These are phyloP conservation scores for Neobulgaria alba DNA, from an alignment of 2,329 filamentous ascomycete species.

Conservation along the genomic window DNA sequence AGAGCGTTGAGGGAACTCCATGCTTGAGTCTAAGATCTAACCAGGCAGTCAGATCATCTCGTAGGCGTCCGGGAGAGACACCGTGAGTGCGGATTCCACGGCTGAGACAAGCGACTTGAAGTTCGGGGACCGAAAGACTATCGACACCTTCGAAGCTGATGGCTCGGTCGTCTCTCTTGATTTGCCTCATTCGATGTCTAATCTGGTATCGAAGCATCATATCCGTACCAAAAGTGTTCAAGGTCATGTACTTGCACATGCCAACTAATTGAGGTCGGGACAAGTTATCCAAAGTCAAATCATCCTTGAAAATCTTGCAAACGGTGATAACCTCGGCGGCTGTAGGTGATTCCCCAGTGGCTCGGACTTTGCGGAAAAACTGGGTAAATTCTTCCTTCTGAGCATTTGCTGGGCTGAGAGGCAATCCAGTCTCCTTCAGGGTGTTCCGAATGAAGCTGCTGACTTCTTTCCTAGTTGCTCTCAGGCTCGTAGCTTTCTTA, in stretches of 20 bases:
- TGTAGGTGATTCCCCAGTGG: slow-evolving; percentile 83
- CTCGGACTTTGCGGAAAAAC: slow-evolving; percentile 93
- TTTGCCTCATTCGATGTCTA: slow-evolving; percentile 96
- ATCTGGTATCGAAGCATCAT: slow-evolving; percentile 97
- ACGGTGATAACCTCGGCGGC: slow-evolving; percentile 93
- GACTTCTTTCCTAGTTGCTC: slow-evolving; percentile 86
- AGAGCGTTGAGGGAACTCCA: slow-evolving; percentile 88
- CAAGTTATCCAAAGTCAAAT: slow-evolving; percentile 92
- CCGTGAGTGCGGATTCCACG: slow-evolving; percentile 90
- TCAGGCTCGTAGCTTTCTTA: slow-evolving; percentile 70
- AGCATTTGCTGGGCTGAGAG: slow-evolving; percentile 72
- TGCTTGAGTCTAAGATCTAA: slow-evolving; percentile 87
- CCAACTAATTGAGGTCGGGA: slow-evolving; percentile 91
- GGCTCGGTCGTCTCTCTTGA: slow-evolving; percentile 93
- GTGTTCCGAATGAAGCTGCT: slow-evolving; percentile 84
- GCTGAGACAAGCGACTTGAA: slow-evolving; percentile 85
- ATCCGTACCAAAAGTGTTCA: slow-evolving; percentile 94
- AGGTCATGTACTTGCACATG: slow-evolving; percentile 97
- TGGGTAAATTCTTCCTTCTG: slow-evolving; percentile 90
- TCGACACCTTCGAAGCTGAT: slow-evolving; percentile 93
- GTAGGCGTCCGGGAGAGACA: slow-evolving; percentile 77
- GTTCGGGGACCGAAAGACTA: slow-evolving; percentile 82
- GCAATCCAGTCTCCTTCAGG: slow-evolving; percentile 85
- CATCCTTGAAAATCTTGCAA: slow-evolving; percentile 98
- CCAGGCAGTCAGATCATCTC: slow-evolving; percentile 89